These are phyloP conservation scores for Parietaria judaica DNA, from an alignment of 306 rosid species.

Conservation along the genomic window DNA sequence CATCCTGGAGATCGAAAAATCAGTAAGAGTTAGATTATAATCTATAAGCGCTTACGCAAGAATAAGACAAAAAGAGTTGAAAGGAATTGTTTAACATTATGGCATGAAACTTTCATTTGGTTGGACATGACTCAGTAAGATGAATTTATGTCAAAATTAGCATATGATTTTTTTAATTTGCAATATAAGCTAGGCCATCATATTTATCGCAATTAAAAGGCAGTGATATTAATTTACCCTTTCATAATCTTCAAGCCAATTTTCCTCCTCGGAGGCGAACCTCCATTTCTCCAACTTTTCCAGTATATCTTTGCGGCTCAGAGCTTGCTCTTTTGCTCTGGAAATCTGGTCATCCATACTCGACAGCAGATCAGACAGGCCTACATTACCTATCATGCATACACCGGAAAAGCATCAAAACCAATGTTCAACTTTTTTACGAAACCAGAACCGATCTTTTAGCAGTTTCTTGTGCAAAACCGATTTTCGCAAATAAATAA, in stretches of 20 bases:
- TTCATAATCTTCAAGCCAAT: slow-evolving; percentile 93
- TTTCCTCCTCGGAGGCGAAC: slow-evolving; percentile 81
- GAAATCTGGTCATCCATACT: slow-evolving; percentile 77
- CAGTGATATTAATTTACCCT: slow-evolving; percentile 36
- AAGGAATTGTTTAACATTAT: background rate
- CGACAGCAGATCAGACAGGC: slow-evolving; percentile 62
- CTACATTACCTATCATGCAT: slow-evolving; percentile 44
- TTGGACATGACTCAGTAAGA: too few relatives aligned
- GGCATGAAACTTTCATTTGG: background rate
- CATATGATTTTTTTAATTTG: background rate
- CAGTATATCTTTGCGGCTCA: slow-evolving; percentile 82
- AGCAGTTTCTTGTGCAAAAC: background rate
- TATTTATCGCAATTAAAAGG: background rate
- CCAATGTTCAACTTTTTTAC: background rate
- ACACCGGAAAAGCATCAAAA: background rate
- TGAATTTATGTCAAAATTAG: background rate
- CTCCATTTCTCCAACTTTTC: slow-evolving; percentile 86
- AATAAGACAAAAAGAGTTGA: background rate
- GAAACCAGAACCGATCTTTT: too few relatives aligned
- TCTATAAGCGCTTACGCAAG: background rate
- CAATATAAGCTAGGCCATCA: background rate
- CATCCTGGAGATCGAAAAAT: slow-evolving; percentile 45
- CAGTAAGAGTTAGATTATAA: background rate
- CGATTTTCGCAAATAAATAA: too few relatives aligned
- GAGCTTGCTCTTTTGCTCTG: slow-evolving; percentile 78